Conservation (phyloP, 208 protist genomes). For the Leishmania lainsoni region DNA sequence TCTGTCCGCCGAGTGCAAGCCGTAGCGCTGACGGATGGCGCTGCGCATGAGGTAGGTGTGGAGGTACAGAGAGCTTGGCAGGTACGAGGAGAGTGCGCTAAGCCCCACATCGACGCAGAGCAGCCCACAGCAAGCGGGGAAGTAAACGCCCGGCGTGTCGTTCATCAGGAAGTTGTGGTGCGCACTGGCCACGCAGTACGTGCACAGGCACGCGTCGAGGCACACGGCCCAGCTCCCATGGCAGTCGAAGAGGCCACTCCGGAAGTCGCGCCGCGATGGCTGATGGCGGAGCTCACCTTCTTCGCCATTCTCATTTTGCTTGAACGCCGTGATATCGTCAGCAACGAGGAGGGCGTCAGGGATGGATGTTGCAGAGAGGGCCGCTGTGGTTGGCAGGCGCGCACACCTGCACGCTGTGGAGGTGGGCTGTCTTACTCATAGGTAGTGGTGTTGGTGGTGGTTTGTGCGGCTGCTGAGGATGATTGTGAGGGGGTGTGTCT, state of each 20-base stretch:
- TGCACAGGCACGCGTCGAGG: constrained; percentile 26
- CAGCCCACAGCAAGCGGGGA: constrained; percentile 20
- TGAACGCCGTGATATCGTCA: not conserved
- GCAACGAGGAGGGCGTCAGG: not conserved
- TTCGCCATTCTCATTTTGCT: not conserved
- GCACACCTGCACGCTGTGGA: not conserved
- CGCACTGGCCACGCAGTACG: constrained; percentile 28
- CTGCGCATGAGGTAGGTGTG: constrained; percentile 29
- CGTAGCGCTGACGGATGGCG: constrained; percentile 23
- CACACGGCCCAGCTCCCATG: constrained; percentile 10
- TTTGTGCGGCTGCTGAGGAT: too few relatives aligned
- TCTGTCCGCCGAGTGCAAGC: constrained; percentile 8
- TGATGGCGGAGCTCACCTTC: not conserved
- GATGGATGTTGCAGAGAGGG: not conserved
- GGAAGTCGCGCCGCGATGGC: constrained; percentile 9
- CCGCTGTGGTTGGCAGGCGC: not conserved
- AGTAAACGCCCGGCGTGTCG: constrained; percentile 20
- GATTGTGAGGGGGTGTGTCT: too few relatives aligned
- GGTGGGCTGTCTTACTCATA: not conserved
- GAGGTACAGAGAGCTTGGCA: constrained; percentile 2
- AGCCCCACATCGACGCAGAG: constrained; percentile 28
- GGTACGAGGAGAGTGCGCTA: not conserved
- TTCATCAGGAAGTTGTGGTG: constrained; percentile 26
- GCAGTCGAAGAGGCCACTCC: constrained; percentile 26
- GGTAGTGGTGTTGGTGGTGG: too few relatives aligned